Conservation (phyloP, 768 basidiomycete species). For the Podaxis sp. region DNA sequence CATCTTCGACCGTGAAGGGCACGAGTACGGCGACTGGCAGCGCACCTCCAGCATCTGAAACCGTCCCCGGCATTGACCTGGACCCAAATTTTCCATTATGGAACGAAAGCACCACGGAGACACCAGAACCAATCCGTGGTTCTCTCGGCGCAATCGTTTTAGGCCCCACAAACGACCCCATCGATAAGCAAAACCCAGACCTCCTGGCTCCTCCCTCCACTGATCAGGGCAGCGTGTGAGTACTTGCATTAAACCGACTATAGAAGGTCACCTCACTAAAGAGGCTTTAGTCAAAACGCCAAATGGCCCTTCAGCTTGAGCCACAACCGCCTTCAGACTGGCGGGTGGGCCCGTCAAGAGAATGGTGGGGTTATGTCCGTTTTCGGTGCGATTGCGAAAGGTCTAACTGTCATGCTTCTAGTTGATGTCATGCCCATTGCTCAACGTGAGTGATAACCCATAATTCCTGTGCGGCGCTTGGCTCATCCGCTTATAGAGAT, state of each 20-base stretch:
- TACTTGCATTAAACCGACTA: neutral
- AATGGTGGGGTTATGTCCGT: slow-evolving; percentile 30
- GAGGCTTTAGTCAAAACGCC: slow-evolving; percentile 34
- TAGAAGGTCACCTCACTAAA: neutral
- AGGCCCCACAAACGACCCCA: slow-evolving; percentile 34
- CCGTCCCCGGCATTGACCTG: slow-evolving; percentile 34
- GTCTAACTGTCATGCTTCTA: slow-evolving; percentile 16
- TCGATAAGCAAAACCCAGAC: slow-evolving; percentile 43
- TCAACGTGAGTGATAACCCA: slow-evolving; percentile 25
- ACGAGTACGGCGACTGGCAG: slow-evolving; percentile 13
- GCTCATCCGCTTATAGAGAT: slow-evolving; percentile 18
- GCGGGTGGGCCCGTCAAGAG: slow-evolving; percentile 58
- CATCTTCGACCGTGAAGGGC: slow-evolving; percentile 15
- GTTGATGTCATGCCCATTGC: slow-evolving; percentile 48
- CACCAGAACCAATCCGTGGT: slow-evolving; percentile 33
- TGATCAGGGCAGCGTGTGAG: slow-evolving; percentile 40
- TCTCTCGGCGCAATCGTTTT: slow-evolving; percentile 35
- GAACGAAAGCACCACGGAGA: slow-evolving; percentile 20
- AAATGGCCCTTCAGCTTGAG: slow-evolving; percentile 58
- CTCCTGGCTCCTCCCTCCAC: slow-evolving; percentile 40
- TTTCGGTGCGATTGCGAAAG: neutral
- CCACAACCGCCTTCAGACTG: slow-evolving; percentile 51
- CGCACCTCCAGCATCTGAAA: slow-evolving; percentile 29
- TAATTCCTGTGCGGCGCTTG: neutral
- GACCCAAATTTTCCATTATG: slow-evolving; percentile 43